These are phyloP conservation scores for Ceratopteris richardii DNA, from an alignment of 75 land plant genomes.

Conservation along the genomic window DNA sequence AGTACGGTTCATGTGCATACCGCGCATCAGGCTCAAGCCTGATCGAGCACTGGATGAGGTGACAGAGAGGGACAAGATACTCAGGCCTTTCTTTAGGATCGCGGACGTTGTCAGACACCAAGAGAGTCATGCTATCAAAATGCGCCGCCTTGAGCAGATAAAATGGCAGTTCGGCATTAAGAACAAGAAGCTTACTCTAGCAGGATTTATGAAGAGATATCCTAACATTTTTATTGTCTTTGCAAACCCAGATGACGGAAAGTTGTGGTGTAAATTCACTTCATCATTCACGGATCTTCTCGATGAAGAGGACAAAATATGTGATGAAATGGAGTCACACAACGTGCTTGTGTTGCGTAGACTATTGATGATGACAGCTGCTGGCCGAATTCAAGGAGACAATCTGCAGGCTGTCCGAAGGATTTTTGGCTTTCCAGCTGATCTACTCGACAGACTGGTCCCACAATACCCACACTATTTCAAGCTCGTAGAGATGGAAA, in stretches of 20 bases:
- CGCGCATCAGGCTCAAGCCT: not conserved
- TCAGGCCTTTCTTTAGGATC: constrained; percentile 39
- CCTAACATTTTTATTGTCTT: constrained; percentile 49
- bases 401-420: constrained; percentile 50
- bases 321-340: constrained; percentile 26
- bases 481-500: constrained; percentile 31
- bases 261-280: constrained; percentile 27
- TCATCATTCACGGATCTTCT: constrained; percentile 17
- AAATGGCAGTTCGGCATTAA: constrained; percentile 35
- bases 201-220: constrained; percentile 31
- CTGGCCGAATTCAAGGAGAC: constrained; percentile 32
- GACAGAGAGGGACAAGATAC: constrained; percentile 40
- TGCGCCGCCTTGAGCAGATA: constrained; percentile 53
- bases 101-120: constrained; percentile 43
- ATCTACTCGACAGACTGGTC: constrained; percentile 36
- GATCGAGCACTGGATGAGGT: constrained; percentile 48
- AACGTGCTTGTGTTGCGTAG: constrained; percentile 40
- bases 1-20: not conserved
- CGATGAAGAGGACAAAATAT: constrained; percentile 24
- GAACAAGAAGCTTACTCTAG: constrained; percentile 7
- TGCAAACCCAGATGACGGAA: constrained; percentile 21
- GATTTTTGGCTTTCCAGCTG: constrained; percentile 65
- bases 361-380: constrained; percentile 57
- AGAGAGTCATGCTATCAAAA: constrained; percentile 40
- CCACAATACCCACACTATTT: constrained; percentile 40